These are phyloP conservation scores for Quercus tomentella DNA, from an alignment of 331 rosid species.

Conservation along the genomic window DNA sequence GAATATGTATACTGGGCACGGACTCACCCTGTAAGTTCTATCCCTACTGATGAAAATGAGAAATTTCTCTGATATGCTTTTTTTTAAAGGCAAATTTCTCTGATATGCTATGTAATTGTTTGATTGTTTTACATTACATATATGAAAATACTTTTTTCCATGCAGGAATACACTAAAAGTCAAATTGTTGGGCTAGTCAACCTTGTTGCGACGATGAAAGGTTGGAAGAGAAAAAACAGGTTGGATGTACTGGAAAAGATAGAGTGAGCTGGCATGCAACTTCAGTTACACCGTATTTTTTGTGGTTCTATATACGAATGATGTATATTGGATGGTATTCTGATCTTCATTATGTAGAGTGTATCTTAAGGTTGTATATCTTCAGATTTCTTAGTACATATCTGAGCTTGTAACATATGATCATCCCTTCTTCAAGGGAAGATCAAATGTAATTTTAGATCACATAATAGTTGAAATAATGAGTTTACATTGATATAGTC, in stretches of 20 bases:
- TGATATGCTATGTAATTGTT: not conserved
- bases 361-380: conserved; percentile 30
- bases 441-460: conserved; percentile 39
- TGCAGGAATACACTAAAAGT: conserved; percentile 86
- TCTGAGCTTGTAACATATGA: conserved; percentile 30
- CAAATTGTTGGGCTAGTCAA: conserved; percentile 86
- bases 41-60: conserved; percentile 1
- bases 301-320: conserved; percentile 27
- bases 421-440: conserved; percentile 25
- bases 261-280: conserved; percentile 45
- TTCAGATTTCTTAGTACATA: conserved; percentile 15
- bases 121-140: not conserved
- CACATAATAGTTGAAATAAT: conserved; percentile 6
- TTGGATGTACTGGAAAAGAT: conserved; percentile 86
- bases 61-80: not conserved
- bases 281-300: not conserved
- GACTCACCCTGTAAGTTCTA: conserved; percentile 66
- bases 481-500: conserved; percentile 6
- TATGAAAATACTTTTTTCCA: conserved; percentile 8
- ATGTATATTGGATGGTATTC: conserved; percentile 42
- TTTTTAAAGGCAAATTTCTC: not conserved
- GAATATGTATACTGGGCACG: conserved; percentile 96
- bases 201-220: conserved; percentile 93
- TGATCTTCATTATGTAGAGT: conserved; percentile 28
- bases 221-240: conserved; percentile 97